Evolutionary conservation across 306 rosid genomes (phyloP), one percentile per base, ranked within the genome.

Genomic region (Fragaria nilgerrensis): DNA sequence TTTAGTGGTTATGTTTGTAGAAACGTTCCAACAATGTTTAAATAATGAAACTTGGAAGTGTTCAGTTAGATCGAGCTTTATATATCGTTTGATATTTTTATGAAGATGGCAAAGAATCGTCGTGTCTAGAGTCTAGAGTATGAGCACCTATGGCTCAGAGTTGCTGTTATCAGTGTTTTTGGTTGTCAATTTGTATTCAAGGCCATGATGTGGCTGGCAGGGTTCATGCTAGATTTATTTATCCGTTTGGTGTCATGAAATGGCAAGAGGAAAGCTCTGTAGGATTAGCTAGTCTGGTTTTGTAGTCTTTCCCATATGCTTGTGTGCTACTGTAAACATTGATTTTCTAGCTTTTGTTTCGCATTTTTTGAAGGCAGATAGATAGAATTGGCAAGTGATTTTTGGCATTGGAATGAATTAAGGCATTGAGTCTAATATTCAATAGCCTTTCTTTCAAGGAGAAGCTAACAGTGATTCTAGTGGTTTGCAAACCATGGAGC

Each of bases 401-500:
- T 86, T 58, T 78, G 96, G 78, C 82, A 59, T 23, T 96, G 99
- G 99, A 98, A 87, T 72, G 98, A 92, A 76, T 71, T 96, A 70
- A 91, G 62, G 92, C 97, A 2, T 61, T 96, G 68, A 96, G 97
- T 37, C 79, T 96, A 50, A 92, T 92, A 79, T 96, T 96, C 90
- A 80, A 82, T 55, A 81, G 91, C 61, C 89, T 96, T 9, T 77
- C 91, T 58, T 90, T 91, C 25, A 86, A 89, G 58, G 98, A 90
- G 73, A 89, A 72, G 62, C 88, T 92, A 19, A 89, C 94, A 0
- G 92, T 91, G 77, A 84, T 96, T 74, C 99, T 96, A 2, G 80
- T 89, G 87, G 98, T 92, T 25, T 96, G 98, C 73, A 93, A 92
- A 80, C 87, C 97, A 66, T 96, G 99, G 99, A 75, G 83, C 84